Evolutionary conservation across 805 yeast species (phyloP).

Genomic region (Sugiyamaella qingdaonensis): DNA sequence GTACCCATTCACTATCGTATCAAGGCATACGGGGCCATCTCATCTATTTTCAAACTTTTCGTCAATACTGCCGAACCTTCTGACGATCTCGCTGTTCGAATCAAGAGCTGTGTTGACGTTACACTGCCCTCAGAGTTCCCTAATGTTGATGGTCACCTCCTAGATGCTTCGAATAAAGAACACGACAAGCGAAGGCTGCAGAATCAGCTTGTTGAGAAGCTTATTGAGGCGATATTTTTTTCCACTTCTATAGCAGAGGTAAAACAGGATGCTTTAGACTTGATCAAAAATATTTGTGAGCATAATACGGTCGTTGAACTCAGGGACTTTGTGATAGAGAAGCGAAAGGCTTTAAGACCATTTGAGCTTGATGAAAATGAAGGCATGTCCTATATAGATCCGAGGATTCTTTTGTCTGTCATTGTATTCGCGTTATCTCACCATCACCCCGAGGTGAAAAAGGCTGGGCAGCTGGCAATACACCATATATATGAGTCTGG

Average conservation of each 20-base stretch:
- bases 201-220: constrained; percentile 56
- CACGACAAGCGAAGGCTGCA: constrained; percentile 36
- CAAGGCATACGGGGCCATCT: constrained; percentile 72
- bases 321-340: constrained; percentile 66
- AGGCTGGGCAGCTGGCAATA: constrained; percentile 65
- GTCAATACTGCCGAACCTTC: constrained; percentile 54
- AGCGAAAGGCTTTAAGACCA: constrained; percentile 57
- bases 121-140: constrained; percentile 40
- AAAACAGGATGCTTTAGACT: constrained; percentile 56
- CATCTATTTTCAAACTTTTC: constrained; percentile 61
- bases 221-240: constrained; percentile 68
- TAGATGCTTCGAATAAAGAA: constrained; percentile 20
- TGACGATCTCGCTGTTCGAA: constrained; percentile 25
- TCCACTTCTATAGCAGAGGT: constrained; percentile 73
- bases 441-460: constrained; percentile 63
- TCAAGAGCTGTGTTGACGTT: constrained; percentile 23
- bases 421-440: constrained; percentile 77
- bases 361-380: constrained; percentile 77
- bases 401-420: constrained; percentile 67
- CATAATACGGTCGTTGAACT: constrained; percentile 78
- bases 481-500: constrained; percentile 59
- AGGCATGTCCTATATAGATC: constrained; percentile 66
- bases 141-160: constrained; percentile 30
- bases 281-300: constrained; percentile 64
- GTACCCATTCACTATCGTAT: constrained; percentile 59